phyloP scores from a whole-genome alignment of 805 yeast genomes.

The Saturnispora mendoncae region DNA sequence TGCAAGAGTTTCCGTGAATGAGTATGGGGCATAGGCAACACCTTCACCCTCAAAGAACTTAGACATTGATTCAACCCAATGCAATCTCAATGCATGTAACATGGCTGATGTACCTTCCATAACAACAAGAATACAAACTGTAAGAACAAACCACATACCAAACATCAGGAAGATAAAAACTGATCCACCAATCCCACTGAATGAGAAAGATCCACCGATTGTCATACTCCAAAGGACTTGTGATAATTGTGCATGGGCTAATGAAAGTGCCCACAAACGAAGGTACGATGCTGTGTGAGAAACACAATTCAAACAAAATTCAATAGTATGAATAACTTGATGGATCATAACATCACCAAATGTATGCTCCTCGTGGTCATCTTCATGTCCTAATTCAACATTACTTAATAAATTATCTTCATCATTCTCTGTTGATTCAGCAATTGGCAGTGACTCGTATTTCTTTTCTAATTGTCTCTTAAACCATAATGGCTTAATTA shows the following conservation, averaged over 20 bases:
- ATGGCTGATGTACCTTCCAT: conserved; percentile 99
- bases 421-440: conserved; percentile 17
- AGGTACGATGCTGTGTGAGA: conserved; percentile 97
- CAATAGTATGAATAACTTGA: conserved; percentile 96
- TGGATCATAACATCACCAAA: conserved; percentile 95
- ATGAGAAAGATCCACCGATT: conserved; percentile 63
- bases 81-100: conserved; percentile 96
- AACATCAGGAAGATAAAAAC: conserved; percentile 69
- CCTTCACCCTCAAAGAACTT: conserved; percentile 98
- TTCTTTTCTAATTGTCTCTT: conserved; percentile 34
- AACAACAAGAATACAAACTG: conserved; percentile 81
- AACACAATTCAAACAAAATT: conserved; percentile 92
- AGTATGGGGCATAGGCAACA: conserved; percentile 78
- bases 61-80: conserved; percentile 99
- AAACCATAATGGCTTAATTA: conserved; percentile 50
- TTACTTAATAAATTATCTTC: conserved; percentile 28
- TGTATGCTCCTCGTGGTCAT: conserved; percentile 48
- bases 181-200: conserved; percentile 59
- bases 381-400: conserved; percentile 38
- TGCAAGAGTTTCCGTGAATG: conserved; percentile 36
- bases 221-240: conserved; percentile 97
- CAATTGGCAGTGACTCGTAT: conserved; percentile 33
- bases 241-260: conserved; percentile 94
- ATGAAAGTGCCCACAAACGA: conserved; percentile 93
- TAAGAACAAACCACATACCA: conserved; percentile 90